phyloP scores from a whole-genome alignment of 768 basidiomycete species.

The Boletus edulis region DNA sequence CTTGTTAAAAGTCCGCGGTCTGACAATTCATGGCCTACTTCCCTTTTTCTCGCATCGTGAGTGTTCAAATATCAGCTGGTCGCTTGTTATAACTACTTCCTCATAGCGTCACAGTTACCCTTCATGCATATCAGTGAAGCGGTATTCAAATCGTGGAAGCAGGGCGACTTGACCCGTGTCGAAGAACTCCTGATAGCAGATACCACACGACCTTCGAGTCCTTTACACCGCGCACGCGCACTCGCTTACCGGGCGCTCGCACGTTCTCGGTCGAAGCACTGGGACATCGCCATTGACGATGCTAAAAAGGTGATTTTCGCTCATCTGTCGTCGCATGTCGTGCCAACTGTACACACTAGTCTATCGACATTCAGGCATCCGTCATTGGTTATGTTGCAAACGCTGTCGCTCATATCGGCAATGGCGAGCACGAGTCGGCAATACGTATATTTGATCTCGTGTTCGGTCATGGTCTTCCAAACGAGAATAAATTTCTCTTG shows the following conservation, averaged over 20 bases:
- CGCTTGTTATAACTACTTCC: background rate
- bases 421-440: background rate
- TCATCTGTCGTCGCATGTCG: too few species aligned
- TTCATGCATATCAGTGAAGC: background rate
- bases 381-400: slow-evolving; percentile 10
- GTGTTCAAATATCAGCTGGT: background rate
- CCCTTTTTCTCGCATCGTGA: background rate
- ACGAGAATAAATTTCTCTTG: slow-evolving; percentile 1
- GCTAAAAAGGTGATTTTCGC: background rate
- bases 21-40: background rate
- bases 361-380: slow-evolving; percentile 1
- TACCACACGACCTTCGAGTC: background rate
- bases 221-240: background rate
- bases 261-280: background rate
- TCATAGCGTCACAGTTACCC: background rate
- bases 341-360: background rate
- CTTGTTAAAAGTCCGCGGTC: background rate
- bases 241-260: slow-evolving; percentile 2
- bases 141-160: background rate
- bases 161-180: background rate
- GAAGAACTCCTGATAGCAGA: slow-evolving; percentile 3
- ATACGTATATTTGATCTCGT: slow-evolving; percentile 2
- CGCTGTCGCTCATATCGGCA: background rate
- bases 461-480: background rate
- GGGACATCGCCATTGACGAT: slow-evolving; percentile 1